phyloP scores from a whole-genome alignment of 768 basidiomycete species.

The Suillus hirtellus region DNA sequence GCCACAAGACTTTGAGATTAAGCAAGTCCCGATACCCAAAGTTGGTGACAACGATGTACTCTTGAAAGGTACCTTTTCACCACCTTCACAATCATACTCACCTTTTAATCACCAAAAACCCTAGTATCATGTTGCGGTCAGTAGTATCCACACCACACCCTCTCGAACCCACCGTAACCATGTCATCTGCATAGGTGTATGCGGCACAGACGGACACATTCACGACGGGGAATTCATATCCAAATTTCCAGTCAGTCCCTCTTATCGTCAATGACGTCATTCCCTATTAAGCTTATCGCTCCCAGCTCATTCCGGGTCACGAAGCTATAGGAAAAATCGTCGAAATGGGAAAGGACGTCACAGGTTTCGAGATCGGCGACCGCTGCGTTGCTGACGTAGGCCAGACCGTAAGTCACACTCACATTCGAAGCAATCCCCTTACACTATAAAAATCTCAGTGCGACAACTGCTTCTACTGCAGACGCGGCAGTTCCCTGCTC shows the following conservation, averaged over 20 bases:
- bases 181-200: constrained; percentile 44
- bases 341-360: constrained; percentile 77
- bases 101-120: background rate
- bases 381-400: constrained; percentile 84
- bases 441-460: constrained; percentile 48
- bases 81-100: background rate
- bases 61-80: constrained; percentile 55
- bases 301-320: constrained; percentile 70
- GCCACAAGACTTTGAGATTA: constrained; percentile 69
- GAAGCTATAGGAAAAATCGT: constrained; percentile 74
- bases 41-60: constrained; percentile 71
- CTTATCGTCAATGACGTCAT: constrained; percentile 22
- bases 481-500: constrained; percentile 75
- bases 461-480: constrained; percentile 84
- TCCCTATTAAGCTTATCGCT: constrained; percentile 15
- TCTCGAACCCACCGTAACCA: background rate
- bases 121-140: constrained; percentile 6
- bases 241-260: constrained; percentile 48
- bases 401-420: constrained; percentile 50
- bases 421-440: background rate
- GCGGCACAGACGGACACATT: constrained; percentile 63
- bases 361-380: constrained; percentile 74
- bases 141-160: background rate
- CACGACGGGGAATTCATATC: constrained; percentile 67
- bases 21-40: constrained; percentile 64